Conservation (phyloP, 208 protist genomes). For the Leishmania amazonensis region DNA sequence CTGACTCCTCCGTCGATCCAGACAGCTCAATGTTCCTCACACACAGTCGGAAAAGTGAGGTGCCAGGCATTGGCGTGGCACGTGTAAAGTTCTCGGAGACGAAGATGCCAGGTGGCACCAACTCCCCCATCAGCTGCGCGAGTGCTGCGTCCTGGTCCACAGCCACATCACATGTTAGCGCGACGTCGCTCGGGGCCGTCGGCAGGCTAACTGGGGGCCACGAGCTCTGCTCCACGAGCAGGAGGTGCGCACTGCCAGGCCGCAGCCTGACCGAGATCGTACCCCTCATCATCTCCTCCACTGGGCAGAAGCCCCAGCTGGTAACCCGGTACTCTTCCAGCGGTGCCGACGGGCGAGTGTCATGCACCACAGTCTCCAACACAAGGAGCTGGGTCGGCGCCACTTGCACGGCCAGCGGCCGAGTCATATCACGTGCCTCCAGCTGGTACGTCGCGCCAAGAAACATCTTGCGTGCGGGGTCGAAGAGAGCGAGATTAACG, state of each 20-base stretch:
- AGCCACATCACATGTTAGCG: constrained; percentile 39
- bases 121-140: constrained; percentile 50
- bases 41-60: constrained; percentile 60
- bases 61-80: constrained; percentile 38
- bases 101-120: constrained; percentile 82
- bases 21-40: constrained; percentile 58
- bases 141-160: constrained; percentile 48
- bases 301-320: constrained; percentile 55
- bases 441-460: constrained; percentile 74
- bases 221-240: constrained; percentile 51
- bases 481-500: constrained; percentile 78
- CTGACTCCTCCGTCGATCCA: constrained; percentile 45
- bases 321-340: constrained; percentile 59
- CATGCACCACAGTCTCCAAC: constrained; percentile 67
- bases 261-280: constrained; percentile 34
- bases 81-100: constrained; percentile 79
- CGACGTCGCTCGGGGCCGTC: constrained; percentile 22
- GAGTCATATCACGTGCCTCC: constrained; percentile 22
- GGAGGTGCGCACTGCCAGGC: constrained; percentile 74
- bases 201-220: constrained; percentile 56
- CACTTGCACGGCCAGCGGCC: constrained; percentile 67
- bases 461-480: constrained; percentile 53
- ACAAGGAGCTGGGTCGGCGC: constrained; percentile 56
- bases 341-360: constrained; percentile 26
- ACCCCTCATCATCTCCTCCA: constrained; percentile 33